Evolutionary conservation across 2,329 filamentous ascomycete genomes (phyloP).

Genomic region (Aspergillus quadricinctus): DNA sequence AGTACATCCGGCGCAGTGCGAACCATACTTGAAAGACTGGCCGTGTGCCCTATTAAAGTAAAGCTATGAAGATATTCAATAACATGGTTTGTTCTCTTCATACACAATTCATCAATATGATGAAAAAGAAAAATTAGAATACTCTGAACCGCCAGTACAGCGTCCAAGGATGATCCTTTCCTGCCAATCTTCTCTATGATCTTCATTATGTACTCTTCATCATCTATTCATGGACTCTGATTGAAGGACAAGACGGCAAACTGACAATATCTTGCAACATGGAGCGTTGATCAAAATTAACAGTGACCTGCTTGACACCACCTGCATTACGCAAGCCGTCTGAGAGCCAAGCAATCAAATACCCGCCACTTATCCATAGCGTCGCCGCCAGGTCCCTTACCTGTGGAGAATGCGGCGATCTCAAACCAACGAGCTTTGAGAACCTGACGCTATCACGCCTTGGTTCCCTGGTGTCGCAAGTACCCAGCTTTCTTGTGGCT

Average conservation of each 20-base stretch:
- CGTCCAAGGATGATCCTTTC: background rate
- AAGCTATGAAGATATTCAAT: background rate
- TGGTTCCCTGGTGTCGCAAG: slow-evolving; percentile 15
- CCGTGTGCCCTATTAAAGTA: background rate
- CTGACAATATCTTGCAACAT: slow-evolving; percentile 8
- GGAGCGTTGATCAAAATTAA: slow-evolving; percentile 33
- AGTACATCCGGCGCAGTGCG: no score
- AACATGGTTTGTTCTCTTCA: slow-evolving; percentile 1
- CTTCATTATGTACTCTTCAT: background rate
- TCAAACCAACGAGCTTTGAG: slow-evolving; percentile 15
- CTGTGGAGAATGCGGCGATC: slow-evolving; percentile 37
- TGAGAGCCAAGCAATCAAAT: slow-evolving; percentile 25
- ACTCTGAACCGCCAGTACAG: background rate
- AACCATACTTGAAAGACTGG: background rate
- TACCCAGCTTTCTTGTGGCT: background rate
- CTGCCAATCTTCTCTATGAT: background rate
- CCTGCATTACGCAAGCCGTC: slow-evolving; percentile 36
- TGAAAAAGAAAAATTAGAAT: no score
- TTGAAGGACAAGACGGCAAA: background rate
- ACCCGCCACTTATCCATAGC: slow-evolving; percentile 30
- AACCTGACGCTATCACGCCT: slow-evolving; percentile 23
- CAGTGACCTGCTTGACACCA: slow-evolving; percentile 16
- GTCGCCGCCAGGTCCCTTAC: slow-evolving; percentile 30
- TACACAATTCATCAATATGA: background rate
- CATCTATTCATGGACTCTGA: background rate